Base-by-base conservation (phyloP, 2,329 filamentous ascomycete genomes). In the Pseudogymnoascus sp. region DNA sequence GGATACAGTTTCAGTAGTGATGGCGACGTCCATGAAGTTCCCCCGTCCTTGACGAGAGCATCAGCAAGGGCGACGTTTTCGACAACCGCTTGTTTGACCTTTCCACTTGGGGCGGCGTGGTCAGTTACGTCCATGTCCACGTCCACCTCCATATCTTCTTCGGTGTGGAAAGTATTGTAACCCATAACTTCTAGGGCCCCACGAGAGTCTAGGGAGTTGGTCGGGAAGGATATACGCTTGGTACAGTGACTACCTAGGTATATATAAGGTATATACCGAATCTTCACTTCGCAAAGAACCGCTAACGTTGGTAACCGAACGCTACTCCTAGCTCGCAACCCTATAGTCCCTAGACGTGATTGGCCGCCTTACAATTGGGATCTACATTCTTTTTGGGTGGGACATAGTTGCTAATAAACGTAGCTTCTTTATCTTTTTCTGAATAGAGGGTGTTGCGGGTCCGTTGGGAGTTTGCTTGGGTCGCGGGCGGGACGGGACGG, bases 41-140 rank as follows among this genome's bases (percentile, higher is more conserved):
- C 74, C 8, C 75, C 74, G 63, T 74, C 72, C 50, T 69, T 67
- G n/a, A 68, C 65, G 5, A 71, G 69, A 0, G 73, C 74, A 53
- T 73, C 70, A 2, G 73, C 71, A 36, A 76, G 65, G 6, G 72
- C 73, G 1, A 71, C 71, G 66, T 72, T 71, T 44, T 64, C 64
- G 18, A 71, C 70, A 8, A 21, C 46, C 14, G 8, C 46, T 53
- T 53, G 46, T n/a, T 53, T 53, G 14, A 7, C 23, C 18, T 16
- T 28, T 4, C 44, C 44, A 16, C 14, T 50, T 4, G 44, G 23
- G 23, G 23, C 44, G 12, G 23, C 28, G 10, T 46, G 42, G 21
- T n/a, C 42, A 46, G 11, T 5, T 12, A 46, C 18, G 21, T 46
- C 21, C 12, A 23, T 12, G 21, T 25, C 16, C 18, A 46, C 18